Conservation (phyloP, 2,329 filamentous ascomycete species). For the Ceratocystis alfenasii region DNA sequence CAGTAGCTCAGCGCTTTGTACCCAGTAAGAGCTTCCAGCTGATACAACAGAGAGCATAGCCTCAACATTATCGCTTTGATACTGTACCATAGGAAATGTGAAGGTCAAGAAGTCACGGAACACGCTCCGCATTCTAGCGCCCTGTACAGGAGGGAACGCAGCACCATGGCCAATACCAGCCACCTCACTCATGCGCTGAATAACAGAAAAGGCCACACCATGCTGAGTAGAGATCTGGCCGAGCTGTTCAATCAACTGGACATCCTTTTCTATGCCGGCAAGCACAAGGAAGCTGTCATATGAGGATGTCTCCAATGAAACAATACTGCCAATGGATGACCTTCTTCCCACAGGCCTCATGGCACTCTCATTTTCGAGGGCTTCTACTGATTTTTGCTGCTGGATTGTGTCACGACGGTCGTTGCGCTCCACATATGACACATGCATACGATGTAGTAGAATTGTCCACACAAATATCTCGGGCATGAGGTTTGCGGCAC, state of each 20-base stretch:
- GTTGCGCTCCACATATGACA: slow-evolving; percentile 49
- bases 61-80: slow-evolving; percentile 58
- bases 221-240: slow-evolving; percentile 39
- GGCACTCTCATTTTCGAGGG: slow-evolving; percentile 37
- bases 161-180: slow-evolving; percentile 37
- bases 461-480: slow-evolving; percentile 73
- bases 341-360: slow-evolving; percentile 36
- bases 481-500: slow-evolving; percentile 54
- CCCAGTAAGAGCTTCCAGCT: slow-evolving; percentile 27
- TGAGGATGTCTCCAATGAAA: slow-evolving; percentile 48
- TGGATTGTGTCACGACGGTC: slow-evolving; percentile 48
- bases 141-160: slow-evolving; percentile 43
- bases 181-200: slow-evolving; percentile 39
- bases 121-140: slow-evolving; percentile 49
- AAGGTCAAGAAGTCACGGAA: slow-evolving; percentile 61
- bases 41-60: slow-evolving; percentile 53
- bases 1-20: neutral
- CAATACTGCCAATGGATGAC: slow-evolving; percentile 50
- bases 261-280: slow-evolving; percentile 39
- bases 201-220: slow-evolving; percentile 42
- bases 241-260: slow-evolving; percentile 40
- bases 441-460: slow-evolving; percentile 57
- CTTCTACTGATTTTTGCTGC: slow-evolving; percentile 47
- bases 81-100: slow-evolving; percentile 55
- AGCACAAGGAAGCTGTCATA: slow-evolving; percentile 47